These are phyloP conservation scores for Plasmodium cynomolgi DNA, from an alignment of 169 alveolate species.

Conservation along the genomic window DNA sequence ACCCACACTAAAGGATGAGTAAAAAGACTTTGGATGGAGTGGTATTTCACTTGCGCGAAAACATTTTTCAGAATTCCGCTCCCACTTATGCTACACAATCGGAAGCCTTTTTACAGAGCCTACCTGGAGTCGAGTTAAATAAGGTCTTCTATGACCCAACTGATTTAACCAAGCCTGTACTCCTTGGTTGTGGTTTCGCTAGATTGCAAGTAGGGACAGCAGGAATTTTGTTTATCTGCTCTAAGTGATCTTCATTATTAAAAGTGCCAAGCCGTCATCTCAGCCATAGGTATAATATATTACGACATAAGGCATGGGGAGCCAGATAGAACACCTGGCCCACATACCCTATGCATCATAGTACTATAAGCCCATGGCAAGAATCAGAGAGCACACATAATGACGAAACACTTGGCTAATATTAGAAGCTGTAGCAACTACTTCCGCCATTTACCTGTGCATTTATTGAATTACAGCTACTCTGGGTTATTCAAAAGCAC, in stretches of 20 bases:
- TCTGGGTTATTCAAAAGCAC: conserved; percentile 92
- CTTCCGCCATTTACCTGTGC: conserved; percentile 96
- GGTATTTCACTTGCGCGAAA: conserved; percentile 90
- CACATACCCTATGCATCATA: neutral
- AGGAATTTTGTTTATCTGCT: conserved; percentile 93
- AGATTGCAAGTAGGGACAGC: conserved; percentile 94
- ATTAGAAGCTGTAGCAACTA: conserved; percentile 90
- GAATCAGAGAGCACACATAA: conserved; percentile 77
- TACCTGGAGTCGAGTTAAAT: conserved; percentile 95
- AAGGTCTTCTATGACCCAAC: conserved; percentile 95
- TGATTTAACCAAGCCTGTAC: conserved; percentile 95
- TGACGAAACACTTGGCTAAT: conserved; percentile 94
- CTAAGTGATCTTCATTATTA: conserved; percentile 89
- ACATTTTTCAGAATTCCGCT: conserved; percentile 72
- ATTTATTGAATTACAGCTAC: conserved; percentile 91
- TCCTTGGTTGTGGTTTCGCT: conserved; percentile 96
- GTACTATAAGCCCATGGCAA: neutral
- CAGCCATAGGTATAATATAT: neutral
- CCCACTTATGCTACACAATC: conserved; percentile 93
- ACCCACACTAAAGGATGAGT: conserved; percentile 88
- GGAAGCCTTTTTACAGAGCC: conserved; percentile 92
- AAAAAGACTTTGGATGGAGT: conserved; percentile 89
- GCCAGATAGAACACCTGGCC: neutral
- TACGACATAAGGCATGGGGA: neutral
- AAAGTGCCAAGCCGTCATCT: neutral